Conservation (phyloP, 148 eudicot genomes). For the Oxyria digyna region DNA sequence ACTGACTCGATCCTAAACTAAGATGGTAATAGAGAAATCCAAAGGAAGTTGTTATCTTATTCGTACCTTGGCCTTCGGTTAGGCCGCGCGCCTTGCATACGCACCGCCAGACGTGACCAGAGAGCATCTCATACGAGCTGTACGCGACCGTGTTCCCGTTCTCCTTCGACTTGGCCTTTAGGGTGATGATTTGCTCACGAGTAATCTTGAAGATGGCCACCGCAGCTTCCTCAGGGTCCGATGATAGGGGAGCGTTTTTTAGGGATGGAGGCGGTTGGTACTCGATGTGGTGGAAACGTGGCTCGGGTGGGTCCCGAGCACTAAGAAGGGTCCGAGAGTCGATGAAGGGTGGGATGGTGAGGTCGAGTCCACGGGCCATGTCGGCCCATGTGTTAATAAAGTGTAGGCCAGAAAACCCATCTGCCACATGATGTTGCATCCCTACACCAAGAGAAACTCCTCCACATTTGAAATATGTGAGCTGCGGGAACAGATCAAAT, state of each 20-base stretch:
- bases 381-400: conserved; percentile 21
- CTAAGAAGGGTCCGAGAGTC: conserved; percentile 12
- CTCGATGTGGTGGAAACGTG: conserved; percentile 24
- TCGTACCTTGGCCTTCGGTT: conserved; percentile 2
- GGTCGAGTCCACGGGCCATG: conserved; percentile 22
- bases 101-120: conserved; percentile 22
- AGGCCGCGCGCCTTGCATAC: conserved; percentile 19
- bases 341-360: conserved; percentile 10
- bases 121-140: conserved; percentile 21
- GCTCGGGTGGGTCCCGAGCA: conserved; percentile 23
- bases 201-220: conserved; percentile 13
- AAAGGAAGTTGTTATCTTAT: too few species aligned
- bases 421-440: conserved; percentile 15
- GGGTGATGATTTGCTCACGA: conserved; percentile 11
- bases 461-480: conserved; percentile 29
- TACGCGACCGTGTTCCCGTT: background rate
- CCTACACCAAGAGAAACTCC: conserved; percentile 21
- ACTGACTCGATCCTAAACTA: too few species aligned
- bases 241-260: background rate
- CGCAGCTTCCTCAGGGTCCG: background rate
- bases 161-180: conserved; percentile 10
- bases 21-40: too few species aligned
- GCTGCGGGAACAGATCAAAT: conserved; percentile 7
- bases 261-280: conserved; percentile 15
- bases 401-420: conserved; percentile 13